A percentile compares a stretch with the other conserved stretches of the same genome.
phyloP scores from a whole-genome alignment of 2,329 filamentous ascomycete species.

The Paraphoma sp. region DNA sequence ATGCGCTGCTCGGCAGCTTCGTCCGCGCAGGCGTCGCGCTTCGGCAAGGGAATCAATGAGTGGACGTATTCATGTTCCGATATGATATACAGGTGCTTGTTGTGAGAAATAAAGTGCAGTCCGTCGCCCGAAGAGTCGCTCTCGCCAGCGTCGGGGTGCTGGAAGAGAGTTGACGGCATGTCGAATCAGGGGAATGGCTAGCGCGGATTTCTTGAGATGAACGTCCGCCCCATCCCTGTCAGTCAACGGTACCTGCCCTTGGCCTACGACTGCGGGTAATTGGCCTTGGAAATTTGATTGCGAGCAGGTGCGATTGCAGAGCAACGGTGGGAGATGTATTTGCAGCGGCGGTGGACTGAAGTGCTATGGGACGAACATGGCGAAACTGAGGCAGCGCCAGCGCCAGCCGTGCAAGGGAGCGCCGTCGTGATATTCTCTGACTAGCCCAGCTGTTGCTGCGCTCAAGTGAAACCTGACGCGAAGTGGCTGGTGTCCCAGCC shows the following conservation, averaged over 20 bases:
- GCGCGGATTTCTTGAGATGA: conserved; percentile 9
- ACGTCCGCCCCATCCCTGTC: conserved; percentile 6
- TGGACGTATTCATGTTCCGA: conserved; percentile 45
- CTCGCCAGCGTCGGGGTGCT: conserved; percentile 10
- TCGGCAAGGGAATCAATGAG: conserved; percentile 39
- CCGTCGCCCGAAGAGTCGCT: conserved; percentile 12
- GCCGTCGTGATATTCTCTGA: conserved; percentile 2
- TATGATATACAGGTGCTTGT: conserved; percentile 40
- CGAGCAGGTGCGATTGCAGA: background rate
- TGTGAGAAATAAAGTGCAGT: conserved; percentile 28
- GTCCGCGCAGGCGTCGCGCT: conserved; percentile 32
- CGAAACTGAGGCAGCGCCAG: background rate
- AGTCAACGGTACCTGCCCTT: conserved; percentile 8
- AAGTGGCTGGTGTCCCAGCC: conserved; percentile 9
- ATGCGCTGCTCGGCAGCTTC: conserved; percentile 32
- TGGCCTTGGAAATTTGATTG: conserved; percentile 3
- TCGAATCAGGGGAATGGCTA: conserved; percentile 10
- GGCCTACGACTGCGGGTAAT: conserved; percentile 5
- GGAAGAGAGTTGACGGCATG: conserved; percentile 11
- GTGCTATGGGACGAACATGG: conserved; percentile 1
- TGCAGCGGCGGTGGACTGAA: background rate
- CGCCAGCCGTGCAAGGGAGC: conserved; percentile 1
- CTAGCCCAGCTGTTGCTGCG: conserved; percentile 1
- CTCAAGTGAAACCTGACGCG: conserved; percentile 5
- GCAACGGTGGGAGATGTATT: background rate